A percentile compares a stretch with the other conserved stretches of the same genome.
phyloP scores from a whole-genome alignment of 352 stramenopile species.

The Globisporangium echinulatum region DNA sequence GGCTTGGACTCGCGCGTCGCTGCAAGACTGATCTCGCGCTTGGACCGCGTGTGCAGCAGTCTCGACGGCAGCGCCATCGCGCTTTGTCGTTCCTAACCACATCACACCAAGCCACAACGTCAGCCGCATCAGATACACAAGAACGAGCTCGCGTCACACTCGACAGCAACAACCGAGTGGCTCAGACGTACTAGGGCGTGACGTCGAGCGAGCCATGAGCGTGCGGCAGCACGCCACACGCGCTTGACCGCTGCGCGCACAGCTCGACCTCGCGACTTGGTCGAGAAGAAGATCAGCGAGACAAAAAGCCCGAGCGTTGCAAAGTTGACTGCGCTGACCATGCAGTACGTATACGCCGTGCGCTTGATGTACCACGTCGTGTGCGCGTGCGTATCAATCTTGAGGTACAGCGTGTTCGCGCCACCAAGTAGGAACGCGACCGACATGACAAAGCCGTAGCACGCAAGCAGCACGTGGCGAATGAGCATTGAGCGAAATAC shows the following conservation, averaged over 20 bases:
- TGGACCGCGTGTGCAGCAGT: conserved; percentile 8
- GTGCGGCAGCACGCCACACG: background rate
- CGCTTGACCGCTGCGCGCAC: conserved; percentile 5
- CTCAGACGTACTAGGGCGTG: background rate
- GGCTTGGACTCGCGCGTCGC: conserved; percentile 7
- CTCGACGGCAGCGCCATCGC: background rate
- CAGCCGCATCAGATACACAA: background rate
- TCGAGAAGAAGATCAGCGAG: conserved; percentile 24
- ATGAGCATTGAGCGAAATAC: conserved; percentile 22
- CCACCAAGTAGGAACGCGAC: conserved; percentile 16
- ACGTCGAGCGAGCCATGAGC: background rate
- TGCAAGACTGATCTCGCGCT: conserved; percentile 3
- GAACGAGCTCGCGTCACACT: too few relatives aligned
- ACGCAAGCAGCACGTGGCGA: conserved; percentile 20
- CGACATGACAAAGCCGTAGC: conserved; percentile 21
- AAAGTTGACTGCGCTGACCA: conserved; percentile 27
- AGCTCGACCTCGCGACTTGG: conserved; percentile 11
- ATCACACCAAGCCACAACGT: background rate
- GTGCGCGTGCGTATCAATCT: conserved; percentile 14
- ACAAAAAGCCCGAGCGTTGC: conserved; percentile 26
- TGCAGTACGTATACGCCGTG: conserved; percentile 22
- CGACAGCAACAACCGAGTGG: background rate
- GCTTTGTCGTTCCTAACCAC: background rate
- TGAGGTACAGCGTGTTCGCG: conserved; percentile 19
- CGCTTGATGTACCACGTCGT: conserved; percentile 24